phyloP scores from a whole-genome alignment of 805 yeast species.

The Candida berthetii region DNA sequence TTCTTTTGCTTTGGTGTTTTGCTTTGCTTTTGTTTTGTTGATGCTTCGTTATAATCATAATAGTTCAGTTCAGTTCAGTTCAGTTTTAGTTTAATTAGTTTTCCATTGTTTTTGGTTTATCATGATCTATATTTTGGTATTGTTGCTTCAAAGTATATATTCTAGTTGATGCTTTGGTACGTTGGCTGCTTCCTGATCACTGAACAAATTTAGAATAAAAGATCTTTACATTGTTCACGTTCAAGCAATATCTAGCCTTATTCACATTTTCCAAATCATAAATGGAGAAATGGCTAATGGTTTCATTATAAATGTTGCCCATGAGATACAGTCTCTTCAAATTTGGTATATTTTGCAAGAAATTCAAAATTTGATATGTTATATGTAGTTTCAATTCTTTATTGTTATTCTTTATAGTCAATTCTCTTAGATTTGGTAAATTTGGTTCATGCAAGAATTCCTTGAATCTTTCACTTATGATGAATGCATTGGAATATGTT shows the following conservation, averaged over 20 bases:
- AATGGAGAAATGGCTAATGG: conserved; percentile 21
- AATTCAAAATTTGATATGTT: conserved; percentile 23
- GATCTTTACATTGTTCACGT: conserved; percentile 24
- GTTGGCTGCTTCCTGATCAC: too few relatives aligned
- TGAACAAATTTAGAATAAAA: conserved; percentile 26
- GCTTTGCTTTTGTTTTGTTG: too few relatives aligned
- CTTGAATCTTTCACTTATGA: conserved; percentile 28
- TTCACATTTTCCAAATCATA: conserved; percentile 18
- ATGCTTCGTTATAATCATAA: too few relatives aligned
- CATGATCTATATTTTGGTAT: too few relatives aligned
- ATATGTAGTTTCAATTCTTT: conserved; percentile 22
- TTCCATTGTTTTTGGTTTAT: too few relatives aligned
- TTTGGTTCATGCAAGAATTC: conserved; percentile 23
- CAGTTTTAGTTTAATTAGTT: too few relatives aligned
- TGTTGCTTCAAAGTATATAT: too few relatives aligned
- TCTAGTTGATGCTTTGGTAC: too few relatives aligned
- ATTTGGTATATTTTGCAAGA: conserved; percentile 25
- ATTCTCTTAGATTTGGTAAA: conserved; percentile 17
- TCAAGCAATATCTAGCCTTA: conserved; percentile 18
- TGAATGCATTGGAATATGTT: conserved; percentile 24
- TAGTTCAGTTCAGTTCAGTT: too few relatives aligned
- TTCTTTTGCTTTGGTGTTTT: too few relatives aligned
- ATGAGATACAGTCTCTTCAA: conserved; percentile 20
- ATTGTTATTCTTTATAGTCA: conserved; percentile 22
- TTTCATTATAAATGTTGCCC: conserved; percentile 28